Percentiles rank a stretch among this genome's conserved stretches.
phyloP scores from a whole-genome alignment of 2,329 filamentous ascomycete genomes.

The Pyrenophora seminiperda region DNA sequence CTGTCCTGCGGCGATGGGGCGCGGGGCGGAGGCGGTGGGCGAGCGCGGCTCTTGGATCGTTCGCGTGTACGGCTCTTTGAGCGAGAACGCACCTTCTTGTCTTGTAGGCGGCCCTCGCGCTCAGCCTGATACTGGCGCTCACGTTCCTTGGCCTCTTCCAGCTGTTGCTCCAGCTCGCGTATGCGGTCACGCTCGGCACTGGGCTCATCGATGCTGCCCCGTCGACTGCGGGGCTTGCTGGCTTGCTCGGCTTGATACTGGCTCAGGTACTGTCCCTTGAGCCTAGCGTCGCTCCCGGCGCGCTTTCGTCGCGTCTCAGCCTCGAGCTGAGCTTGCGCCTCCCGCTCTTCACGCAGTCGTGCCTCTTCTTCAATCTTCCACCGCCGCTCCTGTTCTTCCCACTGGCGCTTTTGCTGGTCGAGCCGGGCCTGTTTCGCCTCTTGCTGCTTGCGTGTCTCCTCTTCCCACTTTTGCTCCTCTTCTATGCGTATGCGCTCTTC shows the following conservation, averaged over 20 bases:
- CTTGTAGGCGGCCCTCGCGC: slow-evolving; percentile 58
- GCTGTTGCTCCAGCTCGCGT: slow-evolving; percentile 76
- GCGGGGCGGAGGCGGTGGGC: slow-evolving; percentile 44
- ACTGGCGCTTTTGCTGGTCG: slow-evolving; percentile 71
- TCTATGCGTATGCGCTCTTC: slow-evolving; percentile 66
- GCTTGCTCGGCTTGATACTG: slow-evolving; percentile 79
- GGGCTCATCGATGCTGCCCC: slow-evolving; percentile 52
- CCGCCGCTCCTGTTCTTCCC: slow-evolving; percentile 76
- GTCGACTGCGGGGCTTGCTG: slow-evolving; percentile 43
- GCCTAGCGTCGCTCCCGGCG: slow-evolving; percentile 66
- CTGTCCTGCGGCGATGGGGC: slow-evolving; percentile 54
- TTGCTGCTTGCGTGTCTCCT: slow-evolving; percentile 64
- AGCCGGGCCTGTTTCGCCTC: slow-evolving; percentile 64
- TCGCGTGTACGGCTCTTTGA: slow-evolving; percentile 45
- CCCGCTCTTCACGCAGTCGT: slow-evolving; percentile 72
- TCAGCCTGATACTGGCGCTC: slow-evolving; percentile 68
- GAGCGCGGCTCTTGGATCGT: slow-evolving; percentile 43
- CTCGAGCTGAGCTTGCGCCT: slow-evolving; percentile 69
- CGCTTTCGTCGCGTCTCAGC: slow-evolving; percentile 68
- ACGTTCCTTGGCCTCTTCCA: slow-evolving; percentile 69
- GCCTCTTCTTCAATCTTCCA: slow-evolving; percentile 80
- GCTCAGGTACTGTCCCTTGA: slow-evolving; percentile 83
- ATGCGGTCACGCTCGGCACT: slow-evolving; percentile 70
- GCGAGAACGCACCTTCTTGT: slow-evolving; percentile 45
- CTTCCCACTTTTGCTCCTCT: slow-evolving; percentile 71